Percentiles rank a stretch among this genome's conserved stretches.
phyloP scores from a whole-genome alignment of 129 eudicot species.

The Flaveria linearis region DNA sequence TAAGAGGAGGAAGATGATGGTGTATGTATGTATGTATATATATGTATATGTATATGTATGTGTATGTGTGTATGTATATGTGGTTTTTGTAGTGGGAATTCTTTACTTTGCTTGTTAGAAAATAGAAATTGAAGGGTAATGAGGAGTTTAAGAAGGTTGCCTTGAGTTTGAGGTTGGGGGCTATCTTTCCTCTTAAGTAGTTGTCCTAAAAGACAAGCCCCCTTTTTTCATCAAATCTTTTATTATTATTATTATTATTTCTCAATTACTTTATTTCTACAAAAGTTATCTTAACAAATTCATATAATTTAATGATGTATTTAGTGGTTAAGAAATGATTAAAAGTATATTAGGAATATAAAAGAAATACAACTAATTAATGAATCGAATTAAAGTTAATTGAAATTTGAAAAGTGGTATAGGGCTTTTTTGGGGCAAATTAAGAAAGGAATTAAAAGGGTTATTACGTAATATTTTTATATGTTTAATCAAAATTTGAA shows the following conservation, averaged over 20 bases:
- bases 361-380: no score
- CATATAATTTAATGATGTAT: not conserved
- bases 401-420: no score
- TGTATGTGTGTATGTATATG: constrained; percentile 9
- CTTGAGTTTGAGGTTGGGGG: constrained; percentile 35
- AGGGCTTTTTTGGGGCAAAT: no score
- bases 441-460: no score
- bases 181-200: constrained; percentile 38
- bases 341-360: no score
- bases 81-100: constrained; percentile 30
- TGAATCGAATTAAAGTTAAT: no score
- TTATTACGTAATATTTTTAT: no score
- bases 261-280: constrained; percentile 27
- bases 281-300: constrained; percentile 27
- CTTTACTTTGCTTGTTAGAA: constrained; percentile 46
- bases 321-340: no score
- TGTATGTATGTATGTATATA: no score
- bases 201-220: constrained; percentile 40
- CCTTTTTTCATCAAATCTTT: constrained; percentile 6
- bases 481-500: no score
- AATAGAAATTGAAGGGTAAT: constrained; percentile 28
- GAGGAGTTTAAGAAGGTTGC: constrained; percentile 29
- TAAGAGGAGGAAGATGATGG: constrained; percentile 19
- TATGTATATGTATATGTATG: not conserved
- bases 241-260: not conserved